Percentiles rank a stretch among this genome's conserved stretches.
These are phyloP conservation scores for Scutellaria baicalensis DNA, from an alignment of 257 asterid species.

Conservation along the genomic window DNA sequence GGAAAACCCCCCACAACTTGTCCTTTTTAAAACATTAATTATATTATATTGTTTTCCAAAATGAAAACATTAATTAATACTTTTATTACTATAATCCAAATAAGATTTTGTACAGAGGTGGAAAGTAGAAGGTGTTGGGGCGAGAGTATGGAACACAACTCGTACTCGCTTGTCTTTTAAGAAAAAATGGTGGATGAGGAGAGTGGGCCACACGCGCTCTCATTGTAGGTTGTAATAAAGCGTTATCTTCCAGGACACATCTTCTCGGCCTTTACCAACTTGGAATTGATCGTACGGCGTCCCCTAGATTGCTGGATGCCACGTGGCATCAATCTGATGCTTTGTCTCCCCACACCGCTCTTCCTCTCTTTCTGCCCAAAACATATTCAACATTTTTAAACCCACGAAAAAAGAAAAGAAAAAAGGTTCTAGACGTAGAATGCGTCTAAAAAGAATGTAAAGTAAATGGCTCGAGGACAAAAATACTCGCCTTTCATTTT, in stretches of 20 bases:
- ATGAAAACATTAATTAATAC: no score
- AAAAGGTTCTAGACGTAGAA: no score
- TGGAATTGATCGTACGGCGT: slow-evolving; percentile 16
- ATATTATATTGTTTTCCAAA: neutral
- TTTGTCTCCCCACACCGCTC: neutral
- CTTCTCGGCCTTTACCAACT: neutral
- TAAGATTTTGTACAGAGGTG: neutral
- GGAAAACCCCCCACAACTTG: slow-evolving; percentile 26
- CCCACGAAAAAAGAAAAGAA: no score
- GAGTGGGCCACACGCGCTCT: neutral
- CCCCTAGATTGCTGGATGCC: neutral
- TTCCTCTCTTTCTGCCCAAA: neutral
- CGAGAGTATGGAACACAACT: neutral
- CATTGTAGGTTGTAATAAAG: neutral
- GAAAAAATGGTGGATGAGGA: slow-evolving; percentile 2
- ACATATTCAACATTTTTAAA: no score
- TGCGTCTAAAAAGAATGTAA: no score
- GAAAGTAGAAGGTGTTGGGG: neutral
- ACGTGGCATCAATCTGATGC: slow-evolving; percentile 1
- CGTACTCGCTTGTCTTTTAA: slow-evolving; percentile 11
- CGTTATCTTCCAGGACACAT: neutral
- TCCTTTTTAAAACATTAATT: neutral
- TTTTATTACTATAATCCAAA: neutral
- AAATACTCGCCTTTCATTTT: no score
- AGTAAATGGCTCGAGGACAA: no score